Base-by-base conservation (phyloP, 2,329 filamentous ascomycete genomes). In the Pyrenophora graminea region DNA sequence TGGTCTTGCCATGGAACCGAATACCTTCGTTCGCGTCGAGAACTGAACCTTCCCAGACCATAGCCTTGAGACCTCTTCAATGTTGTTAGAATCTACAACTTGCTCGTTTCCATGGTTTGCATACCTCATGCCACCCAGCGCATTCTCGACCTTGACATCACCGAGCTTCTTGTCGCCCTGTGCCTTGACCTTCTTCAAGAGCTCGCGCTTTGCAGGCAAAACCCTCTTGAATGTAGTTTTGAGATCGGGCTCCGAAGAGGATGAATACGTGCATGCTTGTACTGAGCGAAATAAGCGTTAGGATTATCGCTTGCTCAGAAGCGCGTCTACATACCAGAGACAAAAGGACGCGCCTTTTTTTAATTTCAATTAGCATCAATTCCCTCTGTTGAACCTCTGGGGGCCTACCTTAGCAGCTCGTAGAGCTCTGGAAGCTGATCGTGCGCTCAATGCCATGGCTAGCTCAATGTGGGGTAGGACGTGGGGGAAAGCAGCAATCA, bases 1-100 rank as follows among this genome's bases (percentile, higher is more conserved):
- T 99, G 59, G 92, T 97, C 69, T 88, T 89, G 72, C 94, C 94
- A 74, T 97, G 94, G 82, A 99, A 99, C 59, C 93, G 90, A 72
- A 99, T 99, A 53, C 94, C 94, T 79, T 97, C 92, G 70, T 99
- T 88, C 63, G 94, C 89, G 71, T 99, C 94, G 42, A 99, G 86
- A 19, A 97, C 93, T 9, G 92, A 97, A 39, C 94, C 94, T 77
- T 99, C 94, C 94, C 94, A 99, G 47, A 99, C 84, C 91, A 99
- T 97, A 63, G 92, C 90, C 79, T 96, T 97, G 63, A 99, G 84
- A 33, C 93, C 93, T 76, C 80, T 83, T 53, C 32, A 45, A 6
- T 25, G 1, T 17, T 33, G 57, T 68, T 40, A 67, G 51, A 37
- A 37, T 4, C 2, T 8, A 12, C 23, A 37, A 13, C 45, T 37